Evolutionary conservation across 1,139 yeast genomes (phyloP), one percentile per base, ranked within the genome.

Genomic region (Sugiyamaella japonica): DNA sequence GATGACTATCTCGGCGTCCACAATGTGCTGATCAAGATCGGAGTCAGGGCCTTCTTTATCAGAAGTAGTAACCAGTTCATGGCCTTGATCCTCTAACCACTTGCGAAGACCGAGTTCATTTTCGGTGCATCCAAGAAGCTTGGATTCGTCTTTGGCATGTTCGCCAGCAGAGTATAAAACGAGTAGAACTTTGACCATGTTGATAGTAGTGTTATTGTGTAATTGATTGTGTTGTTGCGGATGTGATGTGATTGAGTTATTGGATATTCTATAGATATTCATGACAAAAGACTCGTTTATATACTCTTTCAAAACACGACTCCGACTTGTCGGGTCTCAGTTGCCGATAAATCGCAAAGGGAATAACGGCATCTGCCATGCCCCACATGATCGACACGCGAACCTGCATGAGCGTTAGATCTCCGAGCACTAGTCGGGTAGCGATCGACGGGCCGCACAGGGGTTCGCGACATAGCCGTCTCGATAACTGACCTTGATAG

Each of bases 1-100:
- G 70, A 86, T 86, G 64, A 86, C 80, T 55, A 86, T 75, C 63
- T 86, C 93, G 3, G 90, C 86, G 57, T 83, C 89, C 48, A 75
- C 80, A 66, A 86, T 78, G 60, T 85, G 78, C 65, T 78, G 75
- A 69, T 86, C 93, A 51, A 86, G 79, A 31, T 69, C 76, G 0
- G 86, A 78, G 61, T 71, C 61, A 50, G 74, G 76, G n/a, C 86
- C 86, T 55, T 86, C 95, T 68, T 86, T 86, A 68, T 80, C 83
- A 50, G 79, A 68, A 47, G 93, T 86, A 52, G 86, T 76, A 43
- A 83, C 79, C 62, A 85, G 75, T 56, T 82, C 81, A 66, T 86
- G 89, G 39, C 93, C 93, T 58, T 83, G 73, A 20, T 73, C 69
- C 66, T 84, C 87, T 52, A 86, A 77, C 74, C 82, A 84, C 56